Evolutionary conservation across 441 rosid species (phyloP), one percentile per base, ranked within the genome.

Genomic region (Raphanus hybrid): DNA sequence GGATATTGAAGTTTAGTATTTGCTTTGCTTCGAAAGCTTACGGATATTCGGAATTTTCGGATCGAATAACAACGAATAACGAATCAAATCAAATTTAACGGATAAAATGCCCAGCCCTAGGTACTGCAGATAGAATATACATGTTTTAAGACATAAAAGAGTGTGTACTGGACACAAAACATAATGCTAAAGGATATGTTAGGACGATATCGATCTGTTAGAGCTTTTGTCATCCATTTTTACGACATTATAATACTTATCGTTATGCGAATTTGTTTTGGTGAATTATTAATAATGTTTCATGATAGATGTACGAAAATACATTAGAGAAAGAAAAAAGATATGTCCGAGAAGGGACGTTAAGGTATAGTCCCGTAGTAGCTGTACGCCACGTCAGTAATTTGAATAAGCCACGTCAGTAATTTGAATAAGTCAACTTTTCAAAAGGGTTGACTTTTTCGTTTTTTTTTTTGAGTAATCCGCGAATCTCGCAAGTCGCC

Each of bases 401-500:
- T 18, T 34, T 34, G 74, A 75, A 68, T 23, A 18, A 59, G 68
- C 68, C 78, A 75, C 29, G 78, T 68, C 78, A 37, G 18, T 12
- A 75, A 60, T 18, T 34, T 34, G 74, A 75, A 68, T 23, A 18
- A 59, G 68, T 75, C 78, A 75, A 75, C 68, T 67, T 18, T 29
- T 16, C 62, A 8, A 4, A 45, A 68, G 63, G 73, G 73, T 60
- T 0, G 78, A 75, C 78, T 67, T 74, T 74, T 73, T 6, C n/a
- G 0, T 3, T 39, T 60, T 61, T 12, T 12, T 1, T 20, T 55
- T 67, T 58, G 29, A 11, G 20, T 66, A 26, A 58, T 57, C 73
- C 73, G 52, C 73, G 61, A 75, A 75, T 67, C 61, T 75, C 73
- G 78, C 67, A 57, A 15, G 3, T 74, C 71, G 37, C 77, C 71